Conservation (phyloP, 352 stramenopile genomes). For the Blastocystis sp. region DNA sequence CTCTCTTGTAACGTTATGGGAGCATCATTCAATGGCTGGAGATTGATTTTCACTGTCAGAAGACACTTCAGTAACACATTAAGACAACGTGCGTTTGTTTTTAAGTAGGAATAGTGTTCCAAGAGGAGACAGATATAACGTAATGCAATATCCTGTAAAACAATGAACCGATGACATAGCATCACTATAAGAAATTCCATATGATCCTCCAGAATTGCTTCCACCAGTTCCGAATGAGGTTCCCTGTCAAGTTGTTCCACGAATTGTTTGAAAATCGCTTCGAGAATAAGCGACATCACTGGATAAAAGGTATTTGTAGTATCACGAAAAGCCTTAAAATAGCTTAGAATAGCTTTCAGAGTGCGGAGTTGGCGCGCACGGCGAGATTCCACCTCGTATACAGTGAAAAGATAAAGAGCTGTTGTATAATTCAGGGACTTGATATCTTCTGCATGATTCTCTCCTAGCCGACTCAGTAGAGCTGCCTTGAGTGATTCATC, state of each 20-base stretch:
- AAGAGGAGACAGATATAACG: conserved; percentile 33
- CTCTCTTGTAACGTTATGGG: background rate
- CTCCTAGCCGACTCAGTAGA: conserved; percentile 6
- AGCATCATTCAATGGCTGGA: background rate
- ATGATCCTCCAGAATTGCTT: conserved; percentile 39
- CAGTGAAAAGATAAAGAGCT: conserved; percentile 18
- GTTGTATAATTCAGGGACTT: background rate
- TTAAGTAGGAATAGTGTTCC: conserved; percentile 25
- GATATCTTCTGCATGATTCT: background rate
- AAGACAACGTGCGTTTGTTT: conserved; percentile 38
- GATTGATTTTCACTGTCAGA: conserved; percentile 51
- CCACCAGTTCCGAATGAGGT: background rate
- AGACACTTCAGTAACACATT: conserved; percentile 55
- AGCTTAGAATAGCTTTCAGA: conserved; percentile 40
- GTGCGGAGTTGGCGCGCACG: background rate
- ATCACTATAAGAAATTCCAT: conserved; percentile 42
- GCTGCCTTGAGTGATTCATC: background rate
- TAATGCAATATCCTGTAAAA: conserved; percentile 16
- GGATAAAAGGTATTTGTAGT: background rate
- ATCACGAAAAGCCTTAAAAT: conserved; percentile 8
- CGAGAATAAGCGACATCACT: conserved; percentile 24
- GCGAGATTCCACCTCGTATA: conserved; percentile 41
- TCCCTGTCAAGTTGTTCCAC: background rate
- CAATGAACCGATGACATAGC: conserved; percentile 10
- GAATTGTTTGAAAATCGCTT: conserved; percentile 32